phyloP scores from a whole-genome alignment of 116 monocot genomes.

The Trichopus zeylanicus region DNA sequence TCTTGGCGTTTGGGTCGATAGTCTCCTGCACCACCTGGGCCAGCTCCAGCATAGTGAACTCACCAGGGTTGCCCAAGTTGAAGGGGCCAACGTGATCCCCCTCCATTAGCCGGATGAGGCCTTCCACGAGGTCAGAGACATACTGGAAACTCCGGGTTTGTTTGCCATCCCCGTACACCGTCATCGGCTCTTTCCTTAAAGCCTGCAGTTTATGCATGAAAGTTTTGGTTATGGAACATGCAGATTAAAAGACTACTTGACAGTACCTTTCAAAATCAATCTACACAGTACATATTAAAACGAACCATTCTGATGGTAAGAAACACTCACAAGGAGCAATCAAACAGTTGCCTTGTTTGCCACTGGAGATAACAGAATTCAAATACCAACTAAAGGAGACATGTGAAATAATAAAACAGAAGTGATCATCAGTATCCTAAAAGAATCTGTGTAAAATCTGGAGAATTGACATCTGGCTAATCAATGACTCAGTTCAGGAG shows the following conservation, averaged over 20 bases:
- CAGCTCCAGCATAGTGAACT: constrained; percentile 91
- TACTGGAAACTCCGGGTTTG: constrained; percentile 80
- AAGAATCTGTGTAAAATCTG: no score
- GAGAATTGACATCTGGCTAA: no score
- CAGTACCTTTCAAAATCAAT: no score
- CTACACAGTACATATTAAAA: no score
- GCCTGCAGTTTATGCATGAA: constrained; percentile 27
- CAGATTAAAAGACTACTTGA: background rate
- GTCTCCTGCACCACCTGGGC: constrained; percentile 81
- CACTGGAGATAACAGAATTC: no score
- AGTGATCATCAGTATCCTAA: no score
- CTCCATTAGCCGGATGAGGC: constrained; percentile 79
- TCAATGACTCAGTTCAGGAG: no score
- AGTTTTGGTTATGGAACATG: background rate
- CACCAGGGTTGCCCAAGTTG: constrained; percentile 85
- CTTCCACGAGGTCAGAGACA: constrained; percentile 80
- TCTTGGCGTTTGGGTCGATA: constrained; percentile 66
- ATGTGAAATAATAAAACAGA: no score
- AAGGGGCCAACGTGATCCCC: constrained; percentile 81
- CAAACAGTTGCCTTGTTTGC: no score
- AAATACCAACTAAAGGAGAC: no score
- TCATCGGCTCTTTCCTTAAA: constrained; percentile 69
- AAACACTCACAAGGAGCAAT: no score
- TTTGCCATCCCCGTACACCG: constrained; percentile 74
- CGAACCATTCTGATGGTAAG: no score